Evolutionary conservation across 2,329 filamentous ascomycete genomes (phyloP).

Genomic region (Nemania sp.): DNA sequence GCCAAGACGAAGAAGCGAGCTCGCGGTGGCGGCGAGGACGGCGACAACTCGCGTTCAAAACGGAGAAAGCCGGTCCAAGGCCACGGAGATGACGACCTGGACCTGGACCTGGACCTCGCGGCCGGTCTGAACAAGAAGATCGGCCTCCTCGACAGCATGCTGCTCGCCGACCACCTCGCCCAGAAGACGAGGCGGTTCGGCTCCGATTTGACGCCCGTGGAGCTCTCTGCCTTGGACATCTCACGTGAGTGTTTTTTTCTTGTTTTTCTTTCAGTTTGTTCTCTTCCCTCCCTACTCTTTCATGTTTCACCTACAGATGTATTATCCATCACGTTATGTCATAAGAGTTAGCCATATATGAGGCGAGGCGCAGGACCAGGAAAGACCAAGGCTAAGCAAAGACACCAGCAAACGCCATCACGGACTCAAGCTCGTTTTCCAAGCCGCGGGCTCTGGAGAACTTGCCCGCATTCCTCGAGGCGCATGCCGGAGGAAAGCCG

Average conservation of each 20-base stretch:
- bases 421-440: conserved; percentile 77
- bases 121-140: conserved; percentile 80
- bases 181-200: conserved; percentile 79
- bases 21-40: conserved; percentile 47
- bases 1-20: conserved; percentile 59
- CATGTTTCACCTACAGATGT: neutral
- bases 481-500: conserved; percentile 60
- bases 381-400: neutral
- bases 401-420: conserved; percentile 69
- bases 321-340: neutral
- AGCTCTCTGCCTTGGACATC: conserved; percentile 81
- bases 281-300: neutral
- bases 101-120: conserved; percentile 66
- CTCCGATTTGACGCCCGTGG: conserved; percentile 78
- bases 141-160: conserved; percentile 77
- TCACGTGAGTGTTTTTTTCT: conserved; percentile 62
- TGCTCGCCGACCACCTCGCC: conserved; percentile 84
- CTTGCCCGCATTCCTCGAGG: conserved; percentile 78
- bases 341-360: too few relatives aligned
- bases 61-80: conserved; percentile 61
- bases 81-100: conserved; percentile 60
- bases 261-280: neutral
- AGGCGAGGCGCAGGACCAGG: neutral
- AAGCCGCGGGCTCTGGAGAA: conserved; percentile 70
- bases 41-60: conserved; percentile 47